Evolutionary conservation across 75 land plant genomes (phyloP).

Genomic region (Sequoiadendron giganteum): DNA sequence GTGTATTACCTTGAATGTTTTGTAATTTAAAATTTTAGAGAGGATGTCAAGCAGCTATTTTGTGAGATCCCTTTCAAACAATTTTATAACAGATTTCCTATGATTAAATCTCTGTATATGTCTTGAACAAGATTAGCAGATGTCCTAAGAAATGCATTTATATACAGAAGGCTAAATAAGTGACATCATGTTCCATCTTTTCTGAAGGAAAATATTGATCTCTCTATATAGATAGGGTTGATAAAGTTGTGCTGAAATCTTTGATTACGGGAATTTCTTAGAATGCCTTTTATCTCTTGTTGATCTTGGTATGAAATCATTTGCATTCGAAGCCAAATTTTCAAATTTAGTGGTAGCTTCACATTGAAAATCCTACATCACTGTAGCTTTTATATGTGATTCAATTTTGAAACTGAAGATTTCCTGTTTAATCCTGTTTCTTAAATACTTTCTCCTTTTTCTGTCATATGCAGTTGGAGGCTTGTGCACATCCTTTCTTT

Average conservation of each 20-base stretch:
- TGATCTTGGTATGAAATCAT: neutral
- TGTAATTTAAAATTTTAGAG: neutral
- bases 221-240: neutral
- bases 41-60: neutral
- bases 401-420: neutral
- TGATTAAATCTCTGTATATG: neutral
- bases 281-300: neutral
- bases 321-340: neutral
- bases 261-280: neutral
- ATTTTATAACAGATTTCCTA: neutral
- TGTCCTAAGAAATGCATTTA: neutral
- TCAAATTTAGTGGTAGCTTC: neutral
- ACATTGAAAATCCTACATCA: neutral
- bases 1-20: neutral
- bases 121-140: neutral
- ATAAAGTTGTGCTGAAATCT: neutral
- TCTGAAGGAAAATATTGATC: neutral
- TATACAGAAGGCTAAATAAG: neutral
- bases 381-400: neutral
- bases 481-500: conserved; percentile 82
- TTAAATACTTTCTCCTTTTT: neutral
- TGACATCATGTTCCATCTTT: neutral
- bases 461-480: conserved; percentile 56
- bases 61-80: neutral
- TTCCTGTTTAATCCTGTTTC: neutral